Base-by-base conservation (phyloP, 2,329 filamentous ascomycete genomes). In the Ophiosphaerella narmari region DNA sequence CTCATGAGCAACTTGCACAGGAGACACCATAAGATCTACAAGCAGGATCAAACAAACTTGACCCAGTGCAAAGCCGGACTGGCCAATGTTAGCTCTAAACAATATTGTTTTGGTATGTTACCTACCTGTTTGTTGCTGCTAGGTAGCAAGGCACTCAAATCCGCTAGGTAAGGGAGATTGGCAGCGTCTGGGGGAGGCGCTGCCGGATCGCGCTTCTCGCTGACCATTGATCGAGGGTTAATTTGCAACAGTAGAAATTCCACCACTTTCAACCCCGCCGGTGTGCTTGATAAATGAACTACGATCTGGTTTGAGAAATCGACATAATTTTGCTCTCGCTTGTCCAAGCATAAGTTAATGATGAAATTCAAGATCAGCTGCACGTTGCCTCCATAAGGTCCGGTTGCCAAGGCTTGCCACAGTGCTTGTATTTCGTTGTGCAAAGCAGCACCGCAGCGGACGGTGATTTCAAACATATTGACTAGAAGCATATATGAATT, bases 291-390 rank as follows among this genome's bases (percentile, higher is more conserved):
- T 5, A 99, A 74, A 70, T 97, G 97, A 0, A 99, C 95, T 13
- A 97, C 91, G 44, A 99, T 94, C 72, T 99, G 94, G 76, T 97
- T 99, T 5, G 93, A 93, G 68, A 95, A 96, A 62, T 97, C 91
- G 47, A 99, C 93, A 72, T 97, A 99, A 63, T 97, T 97, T 66
- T 99, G 94, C 71, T 99, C 95, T 41, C 93, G 86, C 29, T 93
- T 86, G 65, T 99, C 94, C 9, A 99, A 78, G 62, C 94, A 99
- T 4, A 97, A 82, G 24, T 86, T 87, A 74, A 99, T 97, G 73
- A 99, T 94, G 68, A 99, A 99, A 70, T 97, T 92, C 1, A 99
- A 82, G 11, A 97, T 90, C 31, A 99, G 79, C 48, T 95, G 90
- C 9, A 99, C 94, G 65, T 99, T 99, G 16, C 92, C 93, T 7